Base-by-base conservation (phyloP, 2,329 filamentous ascomycete species). In the Aspergillus sp. region DNA sequence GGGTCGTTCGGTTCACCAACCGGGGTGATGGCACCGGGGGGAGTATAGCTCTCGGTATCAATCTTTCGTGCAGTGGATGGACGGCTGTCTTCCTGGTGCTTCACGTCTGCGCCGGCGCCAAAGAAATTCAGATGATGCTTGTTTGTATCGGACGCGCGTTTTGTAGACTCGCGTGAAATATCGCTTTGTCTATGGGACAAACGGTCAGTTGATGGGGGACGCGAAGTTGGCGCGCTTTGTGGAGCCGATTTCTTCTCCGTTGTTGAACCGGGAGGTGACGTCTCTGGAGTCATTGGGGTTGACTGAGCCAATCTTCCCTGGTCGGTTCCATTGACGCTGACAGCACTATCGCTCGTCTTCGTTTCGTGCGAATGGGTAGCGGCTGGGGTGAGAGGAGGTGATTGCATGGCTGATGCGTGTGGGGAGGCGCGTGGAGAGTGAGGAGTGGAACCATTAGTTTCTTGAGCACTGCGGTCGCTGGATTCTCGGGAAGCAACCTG, bases 381-480 rank as follows among this genome's bases (percentile, higher is more conserved):
- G 47, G 89, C 84, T 15, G 91, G 91, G 10, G 90, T 96, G 45
- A 97, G 78, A 38, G 90, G 90, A 55, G 91, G 91, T 9, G 90
- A 95, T 58, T 91, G 86, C 71, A 94, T 80, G 49, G 85, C 81
- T 50, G 84, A 82, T 41, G 80, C 73, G 51, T 80, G 78, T 51
- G 87, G 85, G 54, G 84, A 86, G 37, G 82, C 74, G 63, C 77
- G 78, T 25, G 85, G 83, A 49, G 85, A 90, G 52, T 79, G 77
- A 57, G 77, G 80, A 49, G 74, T 75, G 46, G 83, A 83, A 53
- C 85, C 83, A 53, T 71, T 81, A 45, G 82, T 84, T 47, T 69
- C 67, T 49, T 64, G 64, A 42, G 60, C 62, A 46, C 83, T 85
- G 37, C 81, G 76, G 50, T 81, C 78, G 60, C 82, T 85, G 47